Percentiles rank a stretch among this genome's conserved stretches.
Evolutionary conservation across 805 yeast genomes (phyloP).

Genomic region (Starmerella roubikii): DNA sequence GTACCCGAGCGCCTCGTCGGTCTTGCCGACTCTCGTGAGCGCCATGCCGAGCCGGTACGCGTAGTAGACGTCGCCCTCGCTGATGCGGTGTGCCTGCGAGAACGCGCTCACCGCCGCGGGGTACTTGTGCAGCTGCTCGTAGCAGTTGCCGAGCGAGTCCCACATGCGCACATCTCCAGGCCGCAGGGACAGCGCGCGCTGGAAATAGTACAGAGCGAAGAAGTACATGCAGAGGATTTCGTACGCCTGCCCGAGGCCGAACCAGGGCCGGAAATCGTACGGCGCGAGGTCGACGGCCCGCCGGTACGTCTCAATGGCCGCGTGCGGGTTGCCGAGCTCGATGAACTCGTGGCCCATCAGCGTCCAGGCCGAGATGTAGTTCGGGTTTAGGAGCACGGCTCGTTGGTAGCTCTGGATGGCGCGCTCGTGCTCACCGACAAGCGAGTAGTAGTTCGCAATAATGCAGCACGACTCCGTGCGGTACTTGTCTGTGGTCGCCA

Average conservation of each 20-base stretch:
- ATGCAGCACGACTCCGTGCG: slow-evolving; percentile 93
- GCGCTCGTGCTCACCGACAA: slow-evolving; percentile 85
- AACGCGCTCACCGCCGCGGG: slow-evolving; percentile 70
- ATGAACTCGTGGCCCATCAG: slow-evolving; percentile 98
- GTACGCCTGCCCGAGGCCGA: slow-evolving; percentile 95
- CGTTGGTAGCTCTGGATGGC: slow-evolving; percentile 87
- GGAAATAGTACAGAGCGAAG: slow-evolving; percentile 84
- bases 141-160: slow-evolving; percentile 88
- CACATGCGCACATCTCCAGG: slow-evolving; percentile 90
- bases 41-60: slow-evolving; percentile 56
- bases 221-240: slow-evolving; percentile 92
- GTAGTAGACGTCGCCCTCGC: slow-evolving; percentile 42
- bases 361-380: slow-evolving; percentile 88
- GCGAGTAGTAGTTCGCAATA: slow-evolving; percentile 82
- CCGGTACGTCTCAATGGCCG: slow-evolving; percentile 90
- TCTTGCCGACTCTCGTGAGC: slow-evolving; percentile 43
- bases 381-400: slow-evolving; percentile 67
- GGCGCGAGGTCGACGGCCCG: slow-evolving; percentile 82
- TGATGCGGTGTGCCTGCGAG: slow-evolving; percentile 54
- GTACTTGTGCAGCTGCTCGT: slow-evolving; percentile 57
- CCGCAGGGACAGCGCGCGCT: slow-evolving; percentile 73
- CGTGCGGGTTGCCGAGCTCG: slow-evolving; percentile 89
- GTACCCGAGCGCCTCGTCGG: slow-evolving; percentile 40
- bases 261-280: slow-evolving; percentile 94
- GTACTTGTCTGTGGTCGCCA: slow-evolving; percentile 67